These are phyloP conservation scores for Aeminium ludgeri DNA, from an alignment of 495 filamentous ascomycete species.

Conservation along the genomic window DNA sequence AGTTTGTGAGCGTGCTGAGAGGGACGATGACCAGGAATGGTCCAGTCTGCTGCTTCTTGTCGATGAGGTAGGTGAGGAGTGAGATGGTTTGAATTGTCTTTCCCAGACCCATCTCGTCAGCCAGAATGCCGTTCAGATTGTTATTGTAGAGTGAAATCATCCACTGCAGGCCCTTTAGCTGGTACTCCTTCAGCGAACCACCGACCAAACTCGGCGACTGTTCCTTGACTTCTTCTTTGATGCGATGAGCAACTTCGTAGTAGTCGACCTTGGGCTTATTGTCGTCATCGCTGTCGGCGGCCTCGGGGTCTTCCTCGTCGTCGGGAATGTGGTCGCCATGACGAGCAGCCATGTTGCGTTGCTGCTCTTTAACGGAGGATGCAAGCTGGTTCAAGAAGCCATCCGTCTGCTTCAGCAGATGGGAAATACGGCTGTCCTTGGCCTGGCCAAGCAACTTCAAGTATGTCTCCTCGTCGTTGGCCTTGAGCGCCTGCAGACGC, in stretches of 20 bases:
- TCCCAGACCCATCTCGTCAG: conserved; percentile 98
- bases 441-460: conserved; percentile 91
- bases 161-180: conserved; percentile 95
- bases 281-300: conserved; percentile 54
- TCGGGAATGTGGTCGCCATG: conserved; percentile 50
- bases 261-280: conserved; percentile 74
- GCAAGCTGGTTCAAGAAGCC: conserved; percentile 93
- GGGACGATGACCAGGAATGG: conserved; percentile 95
- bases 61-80: conserved; percentile 90
- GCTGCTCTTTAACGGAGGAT: conserved; percentile 77
- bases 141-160: conserved; percentile 99
- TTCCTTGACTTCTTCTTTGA: conserved; percentile 71
- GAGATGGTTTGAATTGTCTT: conserved; percentile 99
- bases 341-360: conserved; percentile 59
- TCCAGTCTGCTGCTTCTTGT: conserved; percentile 81
- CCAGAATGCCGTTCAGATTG: conserved; percentile 95
- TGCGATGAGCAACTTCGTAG: conserved; percentile 90
- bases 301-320: conserved; percentile 32
- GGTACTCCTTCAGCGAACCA: conserved; percentile 89
- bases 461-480: conserved; percentile 97
- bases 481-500: conserved; percentile 95
- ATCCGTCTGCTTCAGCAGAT: conserved; percentile 88
- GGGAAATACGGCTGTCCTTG: conserved; percentile 97
- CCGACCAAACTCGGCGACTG: conserved; percentile 80
- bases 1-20: conserved; percentile 90